These are phyloP conservation scores for Atkinsonella texensis DNA, from an alignment of 2,329 filamentous ascomycete species.

Conservation along the genomic window DNA sequence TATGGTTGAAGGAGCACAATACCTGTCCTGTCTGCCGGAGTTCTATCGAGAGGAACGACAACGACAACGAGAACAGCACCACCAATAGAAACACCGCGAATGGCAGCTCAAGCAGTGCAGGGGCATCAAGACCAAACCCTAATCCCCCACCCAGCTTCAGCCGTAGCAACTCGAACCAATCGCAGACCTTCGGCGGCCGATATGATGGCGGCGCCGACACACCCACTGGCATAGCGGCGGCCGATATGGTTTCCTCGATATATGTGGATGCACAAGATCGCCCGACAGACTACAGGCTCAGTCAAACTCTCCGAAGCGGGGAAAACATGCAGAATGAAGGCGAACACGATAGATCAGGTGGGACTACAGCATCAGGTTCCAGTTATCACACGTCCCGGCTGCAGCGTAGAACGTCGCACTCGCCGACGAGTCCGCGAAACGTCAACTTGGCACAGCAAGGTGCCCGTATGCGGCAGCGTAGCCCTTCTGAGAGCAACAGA, in stretches of 20 bases:
- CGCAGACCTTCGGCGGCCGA: not conserved
- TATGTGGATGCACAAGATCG: conserved; percentile 16
- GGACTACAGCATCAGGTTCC: conserved; percentile 14
- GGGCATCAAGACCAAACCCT: not conserved
- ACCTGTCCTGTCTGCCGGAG: conserved; percentile 77
- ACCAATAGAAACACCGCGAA: conserved; percentile 6
- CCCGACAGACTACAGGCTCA: conserved; percentile 15
- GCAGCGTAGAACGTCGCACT: conserved; percentile 25
- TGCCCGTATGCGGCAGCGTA: conserved; percentile 25
- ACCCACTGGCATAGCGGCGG: conserved; percentile 5
- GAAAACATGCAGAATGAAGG: conserved; percentile 15
- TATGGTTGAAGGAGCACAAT: conserved; percentile 84
- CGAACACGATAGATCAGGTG: conserved; percentile 14
- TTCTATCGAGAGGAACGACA: conserved; percentile 32
- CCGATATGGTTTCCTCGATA: conserved; percentile 9
- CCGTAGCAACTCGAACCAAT: conserved; percentile 2
- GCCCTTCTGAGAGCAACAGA: conserved; percentile 25
- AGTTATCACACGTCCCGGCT: conserved; percentile 22
- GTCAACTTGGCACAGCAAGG: conserved; percentile 17
- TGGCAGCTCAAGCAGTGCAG: not conserved
- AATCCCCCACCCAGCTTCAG: not conserved
- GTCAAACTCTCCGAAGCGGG: conserved; percentile 19
- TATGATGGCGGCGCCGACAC: conserved; percentile 2
- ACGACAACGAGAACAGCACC: conserved; percentile 8
- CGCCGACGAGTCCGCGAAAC: conserved; percentile 24